These are phyloP conservation scores for Rutstroemia sp. DNA, from an alignment of 2,329 filamentous ascomycete genomes.

Conservation along the genomic window DNA sequence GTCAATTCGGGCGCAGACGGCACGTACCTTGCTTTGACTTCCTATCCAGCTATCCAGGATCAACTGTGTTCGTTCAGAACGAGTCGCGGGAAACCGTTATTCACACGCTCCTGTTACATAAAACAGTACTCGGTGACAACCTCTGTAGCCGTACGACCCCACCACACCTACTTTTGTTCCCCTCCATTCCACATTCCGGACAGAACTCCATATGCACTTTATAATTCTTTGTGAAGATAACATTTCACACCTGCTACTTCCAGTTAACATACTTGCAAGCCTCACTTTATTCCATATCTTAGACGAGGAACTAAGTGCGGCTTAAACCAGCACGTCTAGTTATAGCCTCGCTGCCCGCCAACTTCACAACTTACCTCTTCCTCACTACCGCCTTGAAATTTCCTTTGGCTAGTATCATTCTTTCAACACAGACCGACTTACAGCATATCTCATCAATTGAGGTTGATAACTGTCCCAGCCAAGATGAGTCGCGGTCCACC, in stretches of 20 bases:
- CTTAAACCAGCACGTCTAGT: not conserved
- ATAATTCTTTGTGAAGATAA: not conserved
- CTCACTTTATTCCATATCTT: not conserved
- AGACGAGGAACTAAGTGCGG: not conserved
- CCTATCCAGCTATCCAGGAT: not conserved
- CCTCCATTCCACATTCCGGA: not conserved
- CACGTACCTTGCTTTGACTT: not conserved
- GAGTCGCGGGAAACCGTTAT: not conserved
- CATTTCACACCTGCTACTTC: not conserved
- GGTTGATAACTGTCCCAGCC: too few relatives aligned
- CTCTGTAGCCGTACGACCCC: not conserved
- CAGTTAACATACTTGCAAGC: not conserved
- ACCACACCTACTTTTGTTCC: not conserved
- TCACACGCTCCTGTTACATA: not conserved
- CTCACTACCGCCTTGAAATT: not conserved
- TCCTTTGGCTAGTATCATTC: too few relatives aligned
- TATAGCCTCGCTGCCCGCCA: not conserved
- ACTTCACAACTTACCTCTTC: not conserved
- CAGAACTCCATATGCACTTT: not conserved
- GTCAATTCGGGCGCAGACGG: not conserved
- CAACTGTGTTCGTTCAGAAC: not conserved
- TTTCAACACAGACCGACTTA: too few relatives aligned
- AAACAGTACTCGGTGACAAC: constrained; percentile 1
- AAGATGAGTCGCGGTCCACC: too few relatives aligned
- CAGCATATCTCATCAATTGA: too few relatives aligned